Percentiles rank a stretch among this genome's conserved stretches.
These are phyloP conservation scores for cucumber (Cucumis sativus) DNA, from an alignment of 306 rosid species.

Conservation along the genomic window DNA sequence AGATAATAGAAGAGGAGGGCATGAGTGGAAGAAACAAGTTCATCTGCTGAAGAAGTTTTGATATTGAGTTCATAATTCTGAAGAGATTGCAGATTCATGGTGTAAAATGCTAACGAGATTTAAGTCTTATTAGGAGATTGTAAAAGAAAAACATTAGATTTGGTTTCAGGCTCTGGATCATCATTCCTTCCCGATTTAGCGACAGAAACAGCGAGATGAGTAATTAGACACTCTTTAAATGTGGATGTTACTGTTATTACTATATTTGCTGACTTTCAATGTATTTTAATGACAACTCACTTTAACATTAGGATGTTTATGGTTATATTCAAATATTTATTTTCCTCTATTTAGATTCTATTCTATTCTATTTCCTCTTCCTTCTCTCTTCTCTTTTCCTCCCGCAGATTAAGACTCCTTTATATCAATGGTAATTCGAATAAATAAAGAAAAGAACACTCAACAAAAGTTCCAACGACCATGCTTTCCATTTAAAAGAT, in stretches of 20 bases:
- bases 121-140: background rate
- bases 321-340: background rate
- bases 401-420: background rate
- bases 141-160: slow-evolving; percentile 1
- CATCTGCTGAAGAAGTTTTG: slow-evolving; percentile 8
- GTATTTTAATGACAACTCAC: background rate
- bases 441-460: background rate
- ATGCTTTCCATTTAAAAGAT: background rate
- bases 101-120: slow-evolving; percentile 5
- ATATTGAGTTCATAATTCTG: background rate
- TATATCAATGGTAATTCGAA: background rate
- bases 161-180: background rate
- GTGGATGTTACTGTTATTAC: background rate
- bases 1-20: background rate
- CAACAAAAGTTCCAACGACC: background rate
- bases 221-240: background rate
- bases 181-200: background rate
- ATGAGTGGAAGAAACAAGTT: background rate
- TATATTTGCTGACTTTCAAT: background rate
- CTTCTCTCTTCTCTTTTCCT: background rate
- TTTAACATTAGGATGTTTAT: background rate
- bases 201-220: slow-evolving; percentile 1
- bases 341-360: background rate
- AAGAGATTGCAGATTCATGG: background rate
- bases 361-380: background rate